Conservation (phyloP, 1,284 basidiomycete genomes). For the Pseudozyma hubeiensis region DNA sequence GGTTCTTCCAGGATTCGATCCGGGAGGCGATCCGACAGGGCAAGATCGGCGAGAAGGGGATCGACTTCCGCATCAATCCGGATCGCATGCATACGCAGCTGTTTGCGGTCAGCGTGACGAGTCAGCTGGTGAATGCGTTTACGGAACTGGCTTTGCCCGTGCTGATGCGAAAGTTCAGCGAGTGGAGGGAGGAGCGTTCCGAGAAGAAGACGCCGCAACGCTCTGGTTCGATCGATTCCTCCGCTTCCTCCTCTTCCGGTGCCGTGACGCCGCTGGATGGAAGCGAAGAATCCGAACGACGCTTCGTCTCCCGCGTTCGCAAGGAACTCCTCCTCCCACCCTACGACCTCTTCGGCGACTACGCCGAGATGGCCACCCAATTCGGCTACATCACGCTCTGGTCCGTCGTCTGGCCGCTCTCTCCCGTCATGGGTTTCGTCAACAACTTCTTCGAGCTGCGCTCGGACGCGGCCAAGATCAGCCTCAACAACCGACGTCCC, state of each 20-base stretch:
- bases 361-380: slow-evolving; percentile 90
- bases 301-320: slow-evolving; percentile 81
- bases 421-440: slow-evolving; percentile 71
- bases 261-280: slow-evolving; percentile 11
- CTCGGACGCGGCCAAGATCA: slow-evolving; percentile 94
- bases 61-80: slow-evolving; percentile 71
- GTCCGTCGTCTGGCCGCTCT: slow-evolving; percentile 94
- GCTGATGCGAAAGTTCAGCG: slow-evolving; percentile 69
- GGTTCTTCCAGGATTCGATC: slow-evolving; percentile 57
- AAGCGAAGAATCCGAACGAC: slow-evolving; percentile 73
- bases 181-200: slow-evolving; percentile 39
- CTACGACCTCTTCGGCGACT: slow-evolving; percentile 78
- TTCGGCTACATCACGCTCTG: slow-evolving; percentile 87
- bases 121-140: slow-evolving; percentile 85
- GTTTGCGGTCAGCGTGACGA: slow-evolving; percentile 93
- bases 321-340: slow-evolving; percentile 82
- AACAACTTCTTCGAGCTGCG: slow-evolving; percentile 93
- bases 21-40: slow-evolving; percentile 54
- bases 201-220: slow-evolving; percentile 19
- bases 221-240: slow-evolving; percentile 11
- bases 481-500: slow-evolving; percentile 84
- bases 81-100: slow-evolving; percentile 86
- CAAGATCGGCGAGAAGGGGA: slow-evolving; percentile 33
- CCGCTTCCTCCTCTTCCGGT: slow-evolving; percentile 24
- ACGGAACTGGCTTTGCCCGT: slow-evolving; percentile 83